Base-by-base conservation (phyloP, 352 stramenopile species). In the Achlya hypogyna region DNA sequence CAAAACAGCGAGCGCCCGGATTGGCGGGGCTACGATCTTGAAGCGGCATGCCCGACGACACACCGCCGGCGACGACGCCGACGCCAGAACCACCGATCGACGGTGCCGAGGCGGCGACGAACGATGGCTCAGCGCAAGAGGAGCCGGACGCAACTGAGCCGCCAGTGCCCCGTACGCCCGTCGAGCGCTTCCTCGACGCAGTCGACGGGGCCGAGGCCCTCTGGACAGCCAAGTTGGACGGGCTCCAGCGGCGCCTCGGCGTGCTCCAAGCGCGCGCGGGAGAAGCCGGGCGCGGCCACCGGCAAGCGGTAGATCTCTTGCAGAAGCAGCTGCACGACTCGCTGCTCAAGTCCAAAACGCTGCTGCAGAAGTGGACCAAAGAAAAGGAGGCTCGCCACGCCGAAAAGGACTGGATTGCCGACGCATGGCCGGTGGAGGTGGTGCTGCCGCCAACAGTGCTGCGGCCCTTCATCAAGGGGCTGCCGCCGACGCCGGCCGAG, bases 381-480 rank as follows among this genome's bases (percentile, higher is more conserved):
- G 81, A 90, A 58, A 70, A 69, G 45, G 63, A 75, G 10, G 83
- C 87, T 20, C 77, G 80, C 16, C 47, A 38, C 0, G 81, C 87
- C 18, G 84, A 92, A 69, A 81, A 79, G 43, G 64, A 87, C 64
- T 90, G 80, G 81, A 66, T 92, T 4, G 71, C 71, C 4, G 59
- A 73, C 27, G 68, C 89, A n/a, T 92, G 84, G 84, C 84, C 84
- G 0, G 71, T 83, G 10, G 71, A 69, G 14, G 69, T 78, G 23
- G 78, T 83, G 6, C 72, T 87, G 20, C 83, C 60, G 28, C 63
- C 82, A 0, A 88, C 84, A 2, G 65, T 92, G 5, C 66, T 92
- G 10, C 56, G 77, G 35, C 64, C 71, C 6, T 78, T 78, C 51
- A 77, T 72, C 40, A 62, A 62, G 34, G 16, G 31, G 6, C 9